Conservation (phyloP, 768 basidiomycete genomes). For the Trametes maxima region DNA sequence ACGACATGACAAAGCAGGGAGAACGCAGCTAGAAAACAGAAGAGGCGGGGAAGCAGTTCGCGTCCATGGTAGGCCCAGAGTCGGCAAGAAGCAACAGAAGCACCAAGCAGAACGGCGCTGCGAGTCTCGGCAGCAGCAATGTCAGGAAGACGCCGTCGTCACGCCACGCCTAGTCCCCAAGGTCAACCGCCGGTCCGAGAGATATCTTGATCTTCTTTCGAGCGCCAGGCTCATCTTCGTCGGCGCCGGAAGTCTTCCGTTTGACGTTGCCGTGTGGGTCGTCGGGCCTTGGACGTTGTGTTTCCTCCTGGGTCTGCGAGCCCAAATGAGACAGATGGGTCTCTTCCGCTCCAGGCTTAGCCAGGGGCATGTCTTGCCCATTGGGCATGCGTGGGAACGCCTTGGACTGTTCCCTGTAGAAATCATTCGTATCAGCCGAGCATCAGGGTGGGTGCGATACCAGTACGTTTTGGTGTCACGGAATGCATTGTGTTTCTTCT, state of each 20-base stretch:
- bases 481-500: conserved; percentile 14
- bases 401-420: conserved; percentile 1
- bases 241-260: conserved; percentile 31
- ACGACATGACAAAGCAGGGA: background rate
- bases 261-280: conserved; percentile 32
- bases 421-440: conserved; percentile 3
- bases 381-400: conserved; percentile 3
- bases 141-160: background rate
- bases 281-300: conserved; percentile 32
- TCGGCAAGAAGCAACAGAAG: background rate
- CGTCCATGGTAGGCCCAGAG: background rate
- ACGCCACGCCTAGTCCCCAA: conserved; percentile 57
- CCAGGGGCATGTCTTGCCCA: background rate
- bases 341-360: background rate
- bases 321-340: conserved; percentile 5
- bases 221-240: conserved; percentile 19
- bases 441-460: conserved; percentile 2
- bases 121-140: conserved; percentile 6
- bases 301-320: conserved; percentile 46
- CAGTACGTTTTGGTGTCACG: conserved; percentile 11
- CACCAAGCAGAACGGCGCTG: background rate
- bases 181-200: conserved; percentile 65
- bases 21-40: background rate
- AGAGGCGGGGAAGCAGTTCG: background rate
- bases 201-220: conserved; percentile 75